Evolutionary conservation across 225 moss, liverwort and hornwort species (phyloP).

Genomic region (Bryoerythrophyllum caledonicum): DNA sequence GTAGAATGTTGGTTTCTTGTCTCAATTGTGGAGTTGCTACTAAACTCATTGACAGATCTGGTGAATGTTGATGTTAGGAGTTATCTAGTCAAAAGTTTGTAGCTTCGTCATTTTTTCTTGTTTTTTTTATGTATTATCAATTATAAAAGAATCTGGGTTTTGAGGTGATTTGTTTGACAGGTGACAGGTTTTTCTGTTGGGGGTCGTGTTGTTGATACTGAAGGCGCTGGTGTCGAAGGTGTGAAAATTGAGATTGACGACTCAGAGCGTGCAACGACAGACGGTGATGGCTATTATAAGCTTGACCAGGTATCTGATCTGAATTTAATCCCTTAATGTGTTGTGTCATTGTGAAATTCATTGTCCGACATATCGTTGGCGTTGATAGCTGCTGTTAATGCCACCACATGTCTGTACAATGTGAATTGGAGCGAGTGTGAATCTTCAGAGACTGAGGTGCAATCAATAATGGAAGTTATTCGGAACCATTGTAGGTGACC

Average conservation of each 20-base stretch:
- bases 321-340: neutral
- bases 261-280: constrained; percentile 67
- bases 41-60: neutral
- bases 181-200: constrained; percentile 92
- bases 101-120: too few species aligned
- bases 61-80: neutral
- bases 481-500: constrained; percentile 47
- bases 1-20: neutral
- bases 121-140: too few species aligned
- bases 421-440: neutral
- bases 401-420: neutral
- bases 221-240: constrained; percentile 69
- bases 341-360: neutral
- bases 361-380: neutral
- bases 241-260: constrained; percentile 73
- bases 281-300: constrained; percentile 71
- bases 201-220: constrained; percentile 71
- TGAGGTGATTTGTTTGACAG: constrained; percentile 32
- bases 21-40: neutral
- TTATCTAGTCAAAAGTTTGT: too few species aligned
- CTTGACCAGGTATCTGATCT: constrained; percentile 72
- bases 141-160: neutral
- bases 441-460: neutral
- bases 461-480: neutral
- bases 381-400: neutral